A percentile compares a stretch with the other conserved stretches of the same genome.
Conservation (phyloP, 2,329 filamentous ascomycete species). For the Torrubiella hemipterigena region DNA sequence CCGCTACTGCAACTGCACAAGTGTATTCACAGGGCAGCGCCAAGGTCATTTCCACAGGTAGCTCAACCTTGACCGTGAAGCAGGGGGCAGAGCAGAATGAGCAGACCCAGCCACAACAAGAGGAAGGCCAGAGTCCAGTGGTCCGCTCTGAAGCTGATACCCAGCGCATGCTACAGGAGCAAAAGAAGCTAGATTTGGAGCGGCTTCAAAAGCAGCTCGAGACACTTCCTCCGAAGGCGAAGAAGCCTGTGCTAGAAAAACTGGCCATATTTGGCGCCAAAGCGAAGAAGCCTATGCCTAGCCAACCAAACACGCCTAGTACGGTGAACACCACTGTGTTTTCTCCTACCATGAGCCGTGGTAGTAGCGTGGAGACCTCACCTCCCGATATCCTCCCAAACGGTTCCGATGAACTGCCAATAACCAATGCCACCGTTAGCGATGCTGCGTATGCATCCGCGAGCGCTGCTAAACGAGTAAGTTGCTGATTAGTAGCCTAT, state of each 20-base stretch:
- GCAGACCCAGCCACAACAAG: no score
- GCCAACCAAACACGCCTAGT: slow-evolving; percentile 20
- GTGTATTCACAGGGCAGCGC: no score
- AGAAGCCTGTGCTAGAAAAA: slow-evolving; percentile 32
- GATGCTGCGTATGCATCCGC: slow-evolving; percentile 73
- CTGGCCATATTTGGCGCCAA: slow-evolving; percentile 31
- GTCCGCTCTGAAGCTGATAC: slow-evolving; percentile 34
- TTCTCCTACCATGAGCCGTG: slow-evolving; percentile 19
- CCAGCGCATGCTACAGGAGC: slow-evolving; percentile 34
- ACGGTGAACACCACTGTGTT: slow-evolving; percentile 21
- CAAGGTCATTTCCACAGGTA: no score
- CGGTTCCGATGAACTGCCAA: slow-evolving; percentile 5
- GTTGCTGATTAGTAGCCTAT: slow-evolving; percentile 15
- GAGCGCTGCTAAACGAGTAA: slow-evolving; percentile 66
- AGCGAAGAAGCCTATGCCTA: slow-evolving; percentile 24
- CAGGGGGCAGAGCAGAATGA: no score
- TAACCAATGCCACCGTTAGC: slow-evolving; percentile 9
- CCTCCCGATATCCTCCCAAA: slow-evolving; percentile 11
- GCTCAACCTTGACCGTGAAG: no score
- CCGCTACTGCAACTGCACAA: no score
- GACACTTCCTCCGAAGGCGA: slow-evolving; percentile 19
- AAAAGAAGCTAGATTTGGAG: slow-evolving; percentile 35
- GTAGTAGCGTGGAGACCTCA: slow-evolving; percentile 20
- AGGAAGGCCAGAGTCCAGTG: no score
- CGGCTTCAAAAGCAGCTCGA: slow-evolving; percentile 31